phyloP scores from a whole-genome alignment of 73 alveolate species.

The Tetrahymena thermophila region DNA sequence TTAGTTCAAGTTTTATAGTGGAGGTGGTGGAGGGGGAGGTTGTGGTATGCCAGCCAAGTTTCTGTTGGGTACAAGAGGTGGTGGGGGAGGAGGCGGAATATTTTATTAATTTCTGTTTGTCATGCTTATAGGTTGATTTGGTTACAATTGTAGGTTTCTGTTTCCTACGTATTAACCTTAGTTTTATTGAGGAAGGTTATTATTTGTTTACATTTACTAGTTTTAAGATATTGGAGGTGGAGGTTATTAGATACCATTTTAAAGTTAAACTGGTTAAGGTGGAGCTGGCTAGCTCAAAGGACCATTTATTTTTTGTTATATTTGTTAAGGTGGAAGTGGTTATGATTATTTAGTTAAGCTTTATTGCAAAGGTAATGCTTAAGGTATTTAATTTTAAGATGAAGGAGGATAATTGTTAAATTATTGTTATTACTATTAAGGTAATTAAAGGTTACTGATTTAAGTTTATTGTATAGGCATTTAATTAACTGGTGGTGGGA shows the following conservation, averaged over 20 bases:
- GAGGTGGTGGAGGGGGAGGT: neutral
- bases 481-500: neutral
- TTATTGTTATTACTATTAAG: neutral
- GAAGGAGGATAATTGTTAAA: neutral
- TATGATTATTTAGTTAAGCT: neutral
- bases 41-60: neutral
- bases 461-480: neutral
- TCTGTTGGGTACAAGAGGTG: neutral
- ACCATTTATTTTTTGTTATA: neutral
- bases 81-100: neutral
- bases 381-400: neutral
- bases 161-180: too few relatives aligned
- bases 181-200: neutral
- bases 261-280: neutral
- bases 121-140: neutral
- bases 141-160: neutral
- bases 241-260: neutral
- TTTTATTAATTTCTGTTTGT: neutral
- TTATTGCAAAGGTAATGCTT: neutral
- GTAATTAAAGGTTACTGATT: neutral
- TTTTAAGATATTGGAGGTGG: neutral
- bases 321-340: neutral
- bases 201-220: neutral
- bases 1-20: neutral
- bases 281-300: neutral